Conservation (phyloP, 1,139 yeast species). For the Blastobotrys persicus region DNA sequence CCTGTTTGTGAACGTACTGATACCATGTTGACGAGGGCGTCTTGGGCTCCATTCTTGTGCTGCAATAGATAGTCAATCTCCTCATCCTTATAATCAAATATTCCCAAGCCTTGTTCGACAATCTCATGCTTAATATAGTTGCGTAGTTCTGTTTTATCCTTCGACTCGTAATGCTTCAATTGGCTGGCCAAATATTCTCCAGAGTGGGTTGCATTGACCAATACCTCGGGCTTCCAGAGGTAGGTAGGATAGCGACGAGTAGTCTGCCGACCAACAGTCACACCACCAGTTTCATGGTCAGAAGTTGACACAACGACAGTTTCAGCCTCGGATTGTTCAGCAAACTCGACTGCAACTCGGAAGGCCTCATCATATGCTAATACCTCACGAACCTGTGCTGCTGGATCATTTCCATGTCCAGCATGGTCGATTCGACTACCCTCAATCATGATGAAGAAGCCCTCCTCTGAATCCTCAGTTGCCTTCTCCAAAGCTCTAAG, state of each 20-base stretch:
- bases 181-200: conserved; percentile 60
- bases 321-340: conserved; percentile 60
- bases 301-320: conserved; percentile 75
- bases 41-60: conserved; percentile 37
- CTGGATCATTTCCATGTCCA: conserved; percentile 86
- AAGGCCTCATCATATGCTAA: conserved; percentile 76
- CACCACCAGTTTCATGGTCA: conserved; percentile 92
- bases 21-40: conserved; percentile 56
- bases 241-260: conserved; percentile 59
- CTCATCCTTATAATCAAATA: conserved; percentile 55
- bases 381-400: conserved; percentile 79
- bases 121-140: conserved; percentile 51
- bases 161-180: conserved; percentile 32
- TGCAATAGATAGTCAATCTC: conserved; percentile 32
- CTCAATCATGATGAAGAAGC: conserved; percentile 78
- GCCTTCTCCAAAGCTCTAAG: conserved; percentile 60
- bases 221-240: conserved; percentile 73
- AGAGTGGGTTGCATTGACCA: conserved; percentile 64
- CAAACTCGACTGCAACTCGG: conserved; percentile 63
- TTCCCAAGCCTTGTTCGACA: conserved; percentile 57
- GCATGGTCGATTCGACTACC: conserved; percentile 92
- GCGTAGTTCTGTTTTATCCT: conserved; percentile 36
- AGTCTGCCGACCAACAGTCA: conserved; percentile 72
- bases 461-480: conserved; percentile 64
- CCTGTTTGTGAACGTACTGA: conserved; percentile 73